phyloP scores from a whole-genome alignment of 352 stramenopile species.

The Pythium apleroticum region DNA sequence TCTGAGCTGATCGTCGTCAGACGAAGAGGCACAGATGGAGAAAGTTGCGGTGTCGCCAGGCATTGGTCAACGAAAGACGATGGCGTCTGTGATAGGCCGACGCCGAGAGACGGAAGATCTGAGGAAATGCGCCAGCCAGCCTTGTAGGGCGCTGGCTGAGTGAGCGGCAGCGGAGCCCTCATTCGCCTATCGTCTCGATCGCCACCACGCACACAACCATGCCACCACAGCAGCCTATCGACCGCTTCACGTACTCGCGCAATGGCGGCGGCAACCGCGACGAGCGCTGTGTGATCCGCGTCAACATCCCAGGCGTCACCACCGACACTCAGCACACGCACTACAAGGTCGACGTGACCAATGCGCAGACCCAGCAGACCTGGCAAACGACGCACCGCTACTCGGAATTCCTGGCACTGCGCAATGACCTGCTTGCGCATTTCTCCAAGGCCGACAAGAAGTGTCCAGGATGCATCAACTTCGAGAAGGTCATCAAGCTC shows the following conservation, averaged over 20 bases:
- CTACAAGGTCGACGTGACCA: conserved; percentile 74
- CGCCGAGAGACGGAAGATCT: conserved; percentile 1
- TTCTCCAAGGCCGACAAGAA: conserved; percentile 62
- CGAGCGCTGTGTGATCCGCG: conserved; percentile 69
- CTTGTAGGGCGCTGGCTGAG: background rate
- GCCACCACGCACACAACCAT: conserved; percentile 5
- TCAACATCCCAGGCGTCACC: conserved; percentile 55
- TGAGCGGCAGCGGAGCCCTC: background rate
- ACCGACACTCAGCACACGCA: conserved; percentile 44
- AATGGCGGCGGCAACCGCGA: conserved; percentile 70
- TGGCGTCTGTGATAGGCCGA: conserved; percentile 2
- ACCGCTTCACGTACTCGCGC: conserved; percentile 82
- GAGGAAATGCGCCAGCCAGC: background rate
- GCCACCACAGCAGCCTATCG: conserved; percentile 33
- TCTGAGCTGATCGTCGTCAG: conserved; percentile 1
- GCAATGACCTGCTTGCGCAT: conserved; percentile 63
- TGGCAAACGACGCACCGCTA: conserved; percentile 78
- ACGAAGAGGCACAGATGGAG: conserved; percentile 8
- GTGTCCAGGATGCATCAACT: conserved; percentile 81
- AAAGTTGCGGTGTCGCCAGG: background rate
- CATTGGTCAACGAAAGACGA: background rate
- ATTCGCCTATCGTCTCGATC: background rate
- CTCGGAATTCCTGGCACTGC: conserved; percentile 80
- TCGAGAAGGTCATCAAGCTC: conserved; percentile 74
- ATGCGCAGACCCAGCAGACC: conserved; percentile 60